Evolutionary conservation across 305 asterid species (phyloP).

Genomic region (Nicotiana rustica): DNA sequence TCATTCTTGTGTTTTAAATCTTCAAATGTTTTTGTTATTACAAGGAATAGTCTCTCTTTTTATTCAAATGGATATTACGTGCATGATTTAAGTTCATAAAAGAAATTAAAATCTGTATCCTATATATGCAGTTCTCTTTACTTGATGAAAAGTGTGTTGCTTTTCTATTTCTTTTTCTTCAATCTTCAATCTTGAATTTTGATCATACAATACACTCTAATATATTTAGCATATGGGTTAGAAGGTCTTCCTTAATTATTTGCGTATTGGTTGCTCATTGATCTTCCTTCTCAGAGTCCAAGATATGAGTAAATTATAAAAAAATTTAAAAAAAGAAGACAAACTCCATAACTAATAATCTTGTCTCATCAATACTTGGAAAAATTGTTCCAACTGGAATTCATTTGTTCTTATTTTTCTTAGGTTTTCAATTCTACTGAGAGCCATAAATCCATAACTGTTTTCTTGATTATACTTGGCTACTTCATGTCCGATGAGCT

Average conservation of each 20-base stretch:
- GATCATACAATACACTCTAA: background rate
- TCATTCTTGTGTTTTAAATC: background rate
- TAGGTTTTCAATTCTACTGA: background rate
- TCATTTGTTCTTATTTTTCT: background rate
- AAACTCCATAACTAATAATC: background rate
- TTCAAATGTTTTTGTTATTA: background rate
- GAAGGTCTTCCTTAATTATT: background rate
- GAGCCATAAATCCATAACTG: background rate
- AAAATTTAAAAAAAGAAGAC: background rate
- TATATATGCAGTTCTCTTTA: background rate
- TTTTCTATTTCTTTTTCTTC: background rate
- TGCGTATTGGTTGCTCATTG: background rate
- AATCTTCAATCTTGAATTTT: constrained; percentile 21
- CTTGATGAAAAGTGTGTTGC: background rate
- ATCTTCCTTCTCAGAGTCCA: background rate
- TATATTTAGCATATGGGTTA: background rate
- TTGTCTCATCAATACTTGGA: background rate
- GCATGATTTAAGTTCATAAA: background rate
- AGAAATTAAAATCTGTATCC: background rate
- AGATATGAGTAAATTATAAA: background rate
- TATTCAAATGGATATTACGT: background rate
- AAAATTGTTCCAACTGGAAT: background rate
- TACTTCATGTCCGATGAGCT: too few relatives aligned
- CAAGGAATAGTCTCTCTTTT: background rate
- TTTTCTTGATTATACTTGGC: background rate